A percentile compares a stretch with the other conserved stretches of the same genome.
Evolutionary conservation across 352 stramenopile genomes (phyloP).

Genomic region (Globisporangium echinulatum): DNA sequence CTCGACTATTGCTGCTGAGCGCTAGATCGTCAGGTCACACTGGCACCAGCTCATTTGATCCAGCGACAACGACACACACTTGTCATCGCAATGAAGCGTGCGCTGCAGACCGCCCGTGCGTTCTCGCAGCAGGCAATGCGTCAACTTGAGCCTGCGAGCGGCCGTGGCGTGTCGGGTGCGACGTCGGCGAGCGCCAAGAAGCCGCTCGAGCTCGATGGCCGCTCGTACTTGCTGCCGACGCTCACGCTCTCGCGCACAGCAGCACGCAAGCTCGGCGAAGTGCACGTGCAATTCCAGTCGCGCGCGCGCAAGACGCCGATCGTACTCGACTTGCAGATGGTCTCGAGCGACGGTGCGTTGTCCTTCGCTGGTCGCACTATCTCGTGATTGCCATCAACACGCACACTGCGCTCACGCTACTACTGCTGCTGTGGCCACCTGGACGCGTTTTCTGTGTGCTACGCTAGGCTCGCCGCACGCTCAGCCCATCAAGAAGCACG

Average conservation of each 20-base stretch:
- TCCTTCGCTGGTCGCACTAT: slow-evolving; percentile 1
- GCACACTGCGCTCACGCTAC: not conserved
- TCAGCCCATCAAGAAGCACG: slow-evolving; percentile 70
- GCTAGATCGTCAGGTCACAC: not conserved
- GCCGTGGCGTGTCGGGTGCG: slow-evolving; percentile 23
- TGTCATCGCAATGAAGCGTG: slow-evolving; percentile 26
- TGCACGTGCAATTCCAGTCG: slow-evolving; percentile 33
- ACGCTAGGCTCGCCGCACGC: slow-evolving; percentile 58
- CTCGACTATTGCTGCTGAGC: no score
- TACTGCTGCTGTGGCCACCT: not conserved
- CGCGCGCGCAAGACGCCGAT: slow-evolving; percentile 44
- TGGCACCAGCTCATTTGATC: not conserved
- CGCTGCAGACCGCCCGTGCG: slow-evolving; percentile 21
- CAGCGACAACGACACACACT: not conserved
- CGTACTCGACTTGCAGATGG: slow-evolving; percentile 63
- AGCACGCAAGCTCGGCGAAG: slow-evolving; percentile 16
- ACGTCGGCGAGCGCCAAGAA: slow-evolving; percentile 11
- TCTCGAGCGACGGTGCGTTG: slow-evolving; percentile 59
- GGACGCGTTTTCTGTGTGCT: not conserved
- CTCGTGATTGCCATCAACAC: not conserved
- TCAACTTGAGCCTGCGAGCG: slow-evolving; percentile 29
- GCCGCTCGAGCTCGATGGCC: slow-evolving; percentile 46
- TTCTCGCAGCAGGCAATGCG: slow-evolving; percentile 62
- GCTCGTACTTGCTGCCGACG: slow-evolving; percentile 69
- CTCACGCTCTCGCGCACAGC: slow-evolving; percentile 41